Percentiles rank a stretch among this genome's conserved stretches.
These are phyloP conservation scores for Draba incana DNA, from an alignment of 345 rosid genomes.

Conservation along the genomic window DNA sequence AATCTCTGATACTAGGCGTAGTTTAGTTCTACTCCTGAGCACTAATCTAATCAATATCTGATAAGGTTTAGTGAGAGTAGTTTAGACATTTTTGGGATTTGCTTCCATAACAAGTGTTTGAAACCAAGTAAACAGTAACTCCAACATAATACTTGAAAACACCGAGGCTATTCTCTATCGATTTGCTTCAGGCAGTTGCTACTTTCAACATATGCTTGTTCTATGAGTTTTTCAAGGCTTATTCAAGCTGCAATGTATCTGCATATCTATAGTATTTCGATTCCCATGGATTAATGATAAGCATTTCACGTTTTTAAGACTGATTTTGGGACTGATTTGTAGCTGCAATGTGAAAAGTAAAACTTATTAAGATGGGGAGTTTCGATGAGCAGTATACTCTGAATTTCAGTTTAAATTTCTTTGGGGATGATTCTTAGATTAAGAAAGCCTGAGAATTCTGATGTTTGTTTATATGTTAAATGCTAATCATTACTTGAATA, in stretches of 20 bases:
- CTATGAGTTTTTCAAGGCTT: not conserved
- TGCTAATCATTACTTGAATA: not conserved
- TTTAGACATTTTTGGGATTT: not conserved
- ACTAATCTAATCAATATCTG: not conserved
- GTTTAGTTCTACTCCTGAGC: not conserved
- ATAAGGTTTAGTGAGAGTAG: not conserved
- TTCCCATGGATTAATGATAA: not conserved
- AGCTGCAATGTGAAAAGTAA: too few species aligned
- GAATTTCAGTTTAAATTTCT: not conserved
- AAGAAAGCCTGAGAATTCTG: not conserved
- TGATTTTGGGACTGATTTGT: too few species aligned
- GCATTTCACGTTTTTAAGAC: too few species aligned
- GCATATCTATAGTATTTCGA: not conserved
- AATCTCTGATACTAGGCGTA: not conserved
- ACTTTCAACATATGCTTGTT: not conserved
- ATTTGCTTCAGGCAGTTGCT: too few species aligned
- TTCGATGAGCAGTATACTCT: not conserved
- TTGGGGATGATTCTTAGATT: not conserved
- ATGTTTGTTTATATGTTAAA: not conserved
- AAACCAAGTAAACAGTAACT: not conserved
- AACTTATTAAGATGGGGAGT: not conserved
- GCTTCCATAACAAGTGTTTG: not conserved
- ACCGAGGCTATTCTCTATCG: too few species aligned
- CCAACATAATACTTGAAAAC: not conserved
- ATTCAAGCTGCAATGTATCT: not conserved